Percentiles rank a stretch among this genome's conserved stretches.
phyloP scores from a whole-genome alignment of 345 rosid genomes.

The Citrus sinensis region DVS_A1.0 CM039161.1:22622501-22623000 shows the following conservation, averaged over 20 bases:
- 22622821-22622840: constrained; percentile 97
- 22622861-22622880: constrained; percentile 96
- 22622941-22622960: neutral
- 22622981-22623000: neutral
- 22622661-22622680: constrained; percentile 93
- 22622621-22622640: constrained; percentile 88
- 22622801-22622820: constrained; percentile 96
- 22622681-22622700: constrained; percentile 50
- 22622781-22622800: constrained; percentile 73
- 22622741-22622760: neutral
- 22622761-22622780: constrained; percentile 1
- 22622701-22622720: constrained; percentile 9
- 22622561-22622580: constrained; percentile 49
- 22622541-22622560: constrained; percentile 4
- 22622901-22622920: neutral
- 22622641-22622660: constrained; percentile 81
- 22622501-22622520: neutral
- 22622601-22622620: constrained; percentile 88
- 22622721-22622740: constrained; percentile 1
- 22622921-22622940: neutral
- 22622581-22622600: constrained; percentile 78
- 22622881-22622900: constrained; percentile 58
- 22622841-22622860: constrained; percentile 95
- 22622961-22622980: neutral
- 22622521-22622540: neutral